Conservation (phyloP, 108 stramenopile genomes). For the Cyclotella choctawhatcheeana region DNA sequence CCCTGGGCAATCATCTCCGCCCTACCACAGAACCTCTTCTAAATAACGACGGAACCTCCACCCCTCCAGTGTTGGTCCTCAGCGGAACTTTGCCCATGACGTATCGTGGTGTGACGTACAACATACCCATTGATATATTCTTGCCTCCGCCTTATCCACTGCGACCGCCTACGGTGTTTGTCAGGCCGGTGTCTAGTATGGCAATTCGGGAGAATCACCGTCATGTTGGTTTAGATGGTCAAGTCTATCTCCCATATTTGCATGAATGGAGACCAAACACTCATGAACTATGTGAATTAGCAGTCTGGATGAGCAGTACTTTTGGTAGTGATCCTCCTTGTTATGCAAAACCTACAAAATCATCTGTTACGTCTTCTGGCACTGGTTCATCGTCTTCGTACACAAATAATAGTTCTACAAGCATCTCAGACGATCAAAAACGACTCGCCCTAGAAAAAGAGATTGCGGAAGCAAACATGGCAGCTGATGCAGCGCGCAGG, state of each 20-base stretch:
- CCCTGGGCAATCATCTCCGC: slow-evolving; percentile 61
- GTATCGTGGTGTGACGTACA: slow-evolving; percentile 86
- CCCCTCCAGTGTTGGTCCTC: slow-evolving; percentile 58
- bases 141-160: slow-evolving; percentile 87
- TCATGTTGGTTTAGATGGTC: slow-evolving; percentile 87
- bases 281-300: slow-evolving; percentile 81
- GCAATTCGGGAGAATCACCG: slow-evolving; percentile 87
- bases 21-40: slow-evolving; percentile 71
- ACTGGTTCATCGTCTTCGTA: slow-evolving; percentile 21
- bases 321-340: slow-evolving; percentile 96
- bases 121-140: slow-evolving; percentile 93
- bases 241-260: slow-evolving; percentile 94
- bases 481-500: slow-evolving; percentile 52
- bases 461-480: slow-evolving; percentile 58
- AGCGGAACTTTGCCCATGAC: slow-evolving; percentile 92
- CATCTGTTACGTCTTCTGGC: background rate
- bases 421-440: slow-evolving; percentile 4
- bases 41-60: slow-evolving; percentile 66
- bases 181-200: slow-evolving; percentile 84
- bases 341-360: slow-evolving; percentile 61
- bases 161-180: slow-evolving; percentile 83
- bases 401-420: slow-evolving; percentile 1
- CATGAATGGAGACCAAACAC: slow-evolving; percentile 84
- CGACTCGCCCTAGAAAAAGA: slow-evolving; percentile 47
- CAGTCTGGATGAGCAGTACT: slow-evolving; percentile 81